Base-by-base conservation (phyloP, 768 basidiomycete genomes). In the Gymnopilus junonius region DNA sequence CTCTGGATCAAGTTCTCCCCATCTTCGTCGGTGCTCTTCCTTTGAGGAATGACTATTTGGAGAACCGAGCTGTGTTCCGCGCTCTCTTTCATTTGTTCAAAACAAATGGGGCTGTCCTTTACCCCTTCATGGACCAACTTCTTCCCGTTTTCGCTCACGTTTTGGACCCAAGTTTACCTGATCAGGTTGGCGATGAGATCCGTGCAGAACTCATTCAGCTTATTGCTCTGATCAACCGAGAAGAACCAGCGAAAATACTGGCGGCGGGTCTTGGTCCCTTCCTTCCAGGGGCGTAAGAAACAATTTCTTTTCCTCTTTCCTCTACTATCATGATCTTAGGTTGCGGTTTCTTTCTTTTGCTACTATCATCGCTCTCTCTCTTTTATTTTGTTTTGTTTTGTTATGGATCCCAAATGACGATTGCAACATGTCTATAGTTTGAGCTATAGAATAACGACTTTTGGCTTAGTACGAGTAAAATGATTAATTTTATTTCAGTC, bases 1-100 rank as follows among this genome's bases (percentile, higher is more conserved):
- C 97, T 25, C 87, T 98, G 39, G 93, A 95, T 55, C 90, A 94
- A 76, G 94, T 97, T 55, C 85, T 98, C 11, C 94, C 95, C 2
- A 82, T 93, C 57, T 87, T 99, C 72, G 77, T 97, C 61, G 82
- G 79, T 25, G 89, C 91, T 32, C 84, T 99, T 10, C 97, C 97
- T 7, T 79, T 99, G 65, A 89, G 88, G 73, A 88, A 93, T 74
- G 97, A 99, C 76, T 85, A 81, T 67, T 85, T 95, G 64, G 97
- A 99, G 79, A 97, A 97, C 77, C 83, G 87, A 37, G 89, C 95
- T 1, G 87, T 95, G 43, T 97, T 97, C 85, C 86, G 88, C 29
- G 90, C 93, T 6, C 82, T 99, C 69, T 93, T 98, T 87, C 83
- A 89, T 66, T 83, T 99, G 51, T 94, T 95, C 86, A 85, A 86